phyloP scores from a whole-genome alignment of 2,329 filamentous ascomycete genomes.

The Gyromitra esculenta region DNA sequence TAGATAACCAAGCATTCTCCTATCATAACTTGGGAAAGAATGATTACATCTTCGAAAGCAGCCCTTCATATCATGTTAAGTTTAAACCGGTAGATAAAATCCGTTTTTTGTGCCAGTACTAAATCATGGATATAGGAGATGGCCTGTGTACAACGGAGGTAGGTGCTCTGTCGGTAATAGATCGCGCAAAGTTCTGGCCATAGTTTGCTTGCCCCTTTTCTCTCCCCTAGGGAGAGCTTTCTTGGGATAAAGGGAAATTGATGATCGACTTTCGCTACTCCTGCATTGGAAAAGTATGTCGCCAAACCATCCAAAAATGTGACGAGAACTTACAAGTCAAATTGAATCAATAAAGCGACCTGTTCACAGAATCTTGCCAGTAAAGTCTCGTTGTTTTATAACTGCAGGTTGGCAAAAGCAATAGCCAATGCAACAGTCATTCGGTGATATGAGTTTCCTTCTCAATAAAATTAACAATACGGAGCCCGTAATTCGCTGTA shows the following conservation, averaged over 20 bases:
- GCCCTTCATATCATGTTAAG: constrained; percentile 13
- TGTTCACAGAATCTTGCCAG: not conserved
- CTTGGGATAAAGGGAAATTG: not conserved
- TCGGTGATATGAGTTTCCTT: constrained; percentile 16
- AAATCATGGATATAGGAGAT: not conserved
- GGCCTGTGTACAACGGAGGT: constrained; percentile 24
- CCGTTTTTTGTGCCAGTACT: constrained; percentile 7
- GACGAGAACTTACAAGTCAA: constrained; percentile 18
- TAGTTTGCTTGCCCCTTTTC: constrained; percentile 23
- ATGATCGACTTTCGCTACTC: constrained; percentile 28
- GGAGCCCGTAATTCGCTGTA: constrained; percentile 9
- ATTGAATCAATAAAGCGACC: constrained; percentile 36
- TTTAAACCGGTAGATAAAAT: constrained; percentile 17
- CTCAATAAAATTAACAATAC: constrained; percentile 7
- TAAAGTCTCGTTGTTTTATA: constrained; percentile 12
- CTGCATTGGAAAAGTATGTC: constrained; percentile 13
- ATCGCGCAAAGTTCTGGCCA: constrained; percentile 38
- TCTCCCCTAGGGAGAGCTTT: not conserved
- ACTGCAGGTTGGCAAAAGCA: constrained; percentile 39
- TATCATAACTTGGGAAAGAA: constrained; percentile 7
- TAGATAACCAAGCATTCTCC: constrained; percentile 13
- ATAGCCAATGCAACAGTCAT: constrained; percentile 24
- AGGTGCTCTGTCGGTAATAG: constrained; percentile 38
- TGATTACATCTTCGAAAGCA: constrained; percentile 15
- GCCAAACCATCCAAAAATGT: constrained; percentile 40